Percentiles rank a stretch among this genome's conserved stretches.
phyloP scores from a whole-genome alignment of 1,139 yeast species.

The Geotrichum fermentans region DNA sequence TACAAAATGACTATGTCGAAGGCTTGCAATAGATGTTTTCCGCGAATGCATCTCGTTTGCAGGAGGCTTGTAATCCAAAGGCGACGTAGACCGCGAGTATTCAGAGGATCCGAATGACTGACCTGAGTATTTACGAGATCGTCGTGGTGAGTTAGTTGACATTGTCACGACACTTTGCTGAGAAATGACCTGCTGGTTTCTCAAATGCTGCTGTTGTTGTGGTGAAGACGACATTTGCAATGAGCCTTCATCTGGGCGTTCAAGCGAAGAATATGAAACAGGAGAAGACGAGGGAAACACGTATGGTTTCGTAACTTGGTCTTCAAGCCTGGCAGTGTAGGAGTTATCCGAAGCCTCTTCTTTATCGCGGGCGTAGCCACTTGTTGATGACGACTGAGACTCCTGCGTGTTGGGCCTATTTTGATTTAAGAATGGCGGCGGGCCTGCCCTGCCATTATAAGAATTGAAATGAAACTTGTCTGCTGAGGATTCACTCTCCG shows the following conservation, averaged over 20 bases:
- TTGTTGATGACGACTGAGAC: background rate
- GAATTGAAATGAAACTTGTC: constrained; percentile 7
- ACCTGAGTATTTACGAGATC: background rate
- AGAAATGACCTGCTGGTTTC: constrained; percentile 2
- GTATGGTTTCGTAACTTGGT: background rate
- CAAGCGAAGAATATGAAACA: background rate
- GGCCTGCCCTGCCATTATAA: constrained; percentile 1
- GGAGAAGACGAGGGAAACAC: constrained; percentile 1
- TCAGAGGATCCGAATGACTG: constrained; percentile 1
- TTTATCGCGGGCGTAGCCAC: background rate
- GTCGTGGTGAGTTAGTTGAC: background rate
- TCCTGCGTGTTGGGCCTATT: background rate
- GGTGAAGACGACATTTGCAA: background rate
- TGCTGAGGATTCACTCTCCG: background rate
- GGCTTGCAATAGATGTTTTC: constrained; percentile 3
- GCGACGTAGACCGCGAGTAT: constrained; percentile 5
- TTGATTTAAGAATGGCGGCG: background rate
- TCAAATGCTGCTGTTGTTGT: background rate
- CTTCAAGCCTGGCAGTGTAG: background rate
- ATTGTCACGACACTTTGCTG: constrained; percentile 4
- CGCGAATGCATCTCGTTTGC: background rate
- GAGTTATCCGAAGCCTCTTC: background rate
- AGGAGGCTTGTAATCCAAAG: constrained; percentile 2
- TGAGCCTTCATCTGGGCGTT: background rate
- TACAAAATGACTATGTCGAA: background rate